phyloP scores from a whole-genome alignment of 2,329 filamentous ascomycete genomes.

The Capronia coronata region DNA sequence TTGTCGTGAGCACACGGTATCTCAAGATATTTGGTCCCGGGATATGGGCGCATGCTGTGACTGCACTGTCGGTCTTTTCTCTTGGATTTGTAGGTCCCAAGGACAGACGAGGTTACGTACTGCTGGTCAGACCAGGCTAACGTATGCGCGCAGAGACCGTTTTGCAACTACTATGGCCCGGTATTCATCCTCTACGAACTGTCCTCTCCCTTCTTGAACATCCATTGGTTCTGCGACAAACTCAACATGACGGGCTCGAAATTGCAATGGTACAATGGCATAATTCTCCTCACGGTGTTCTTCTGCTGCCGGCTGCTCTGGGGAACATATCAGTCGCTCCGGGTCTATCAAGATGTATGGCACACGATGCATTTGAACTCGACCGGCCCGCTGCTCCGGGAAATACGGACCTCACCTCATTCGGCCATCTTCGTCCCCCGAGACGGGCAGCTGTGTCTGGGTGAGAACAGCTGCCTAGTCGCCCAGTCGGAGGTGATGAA shows the following conservation, averaged over 20 bases:
- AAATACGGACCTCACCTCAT: constrained; percentile 19
- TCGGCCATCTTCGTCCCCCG: constrained; percentile 27
- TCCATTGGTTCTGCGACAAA: constrained; percentile 66
- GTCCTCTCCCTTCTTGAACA: constrained; percentile 59
- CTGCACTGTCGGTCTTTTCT: constrained; percentile 55
- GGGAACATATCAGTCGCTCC: constrained; percentile 54
- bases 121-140: constrained; percentile 12
- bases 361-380: constrained; percentile 43
- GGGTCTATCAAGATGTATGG: constrained; percentile 56
- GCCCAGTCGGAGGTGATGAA: constrained; percentile 45
- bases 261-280: constrained; percentile 58
- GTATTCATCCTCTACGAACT: constrained; percentile 64
- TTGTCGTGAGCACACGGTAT: constrained; percentile 51
- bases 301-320: constrained; percentile 57
- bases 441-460: constrained; percentile 34
- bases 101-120: not conserved
- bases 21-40: constrained; percentile 55
- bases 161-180: constrained; percentile 59
- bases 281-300: constrained; percentile 52
- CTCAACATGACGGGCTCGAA: constrained; percentile 57
- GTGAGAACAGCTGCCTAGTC: constrained; percentile 35
- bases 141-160: constrained; percentile 48
- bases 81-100: constrained; percentile 54
- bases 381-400: constrained; percentile 31
- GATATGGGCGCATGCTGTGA: constrained; percentile 56